Conservation (phyloP, 1,284 basidiomycete species). For the Ganoderma boninense region DNA sequence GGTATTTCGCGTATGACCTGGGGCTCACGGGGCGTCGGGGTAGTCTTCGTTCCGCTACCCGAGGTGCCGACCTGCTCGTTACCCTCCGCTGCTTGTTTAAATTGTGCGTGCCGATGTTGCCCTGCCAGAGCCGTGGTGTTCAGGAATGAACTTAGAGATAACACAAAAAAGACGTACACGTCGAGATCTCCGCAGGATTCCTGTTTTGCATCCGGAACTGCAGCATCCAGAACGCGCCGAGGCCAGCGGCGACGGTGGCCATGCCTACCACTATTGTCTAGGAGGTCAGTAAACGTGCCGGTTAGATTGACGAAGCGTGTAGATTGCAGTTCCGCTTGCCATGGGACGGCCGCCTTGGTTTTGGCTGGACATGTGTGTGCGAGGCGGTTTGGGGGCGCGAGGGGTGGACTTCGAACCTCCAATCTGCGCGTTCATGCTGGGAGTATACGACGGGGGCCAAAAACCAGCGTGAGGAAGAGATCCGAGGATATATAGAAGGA, state of each 20-base stretch:
- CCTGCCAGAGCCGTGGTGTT: conserved; percentile 12
- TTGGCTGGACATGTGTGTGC: conserved; percentile 5
- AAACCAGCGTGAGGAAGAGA: not conserved
- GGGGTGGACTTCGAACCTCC: not conserved
- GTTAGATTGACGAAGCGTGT: not conserved
- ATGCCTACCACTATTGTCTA: conserved; percentile 33
- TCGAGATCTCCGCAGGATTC: conserved; percentile 30
- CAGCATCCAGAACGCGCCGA: conserved; percentile 29
- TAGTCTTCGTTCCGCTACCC: conserved; percentile 9
- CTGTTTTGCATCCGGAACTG: conserved; percentile 31
- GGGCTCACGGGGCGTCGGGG: conserved; percentile 12
- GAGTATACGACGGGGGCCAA: not conserved
- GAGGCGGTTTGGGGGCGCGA: conserved; percentile 11
- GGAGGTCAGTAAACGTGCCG: not conserved
- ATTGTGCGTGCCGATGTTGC: conserved; percentile 35
- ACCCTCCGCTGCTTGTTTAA: conserved; percentile 23
- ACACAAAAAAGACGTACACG: conserved; percentile 23
- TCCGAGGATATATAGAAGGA: not conserved
- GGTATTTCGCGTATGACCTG: conserved; percentile 10
- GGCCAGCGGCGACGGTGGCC: conserved; percentile 28
- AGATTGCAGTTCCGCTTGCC: not conserved
- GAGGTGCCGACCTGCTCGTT: conserved; percentile 25
- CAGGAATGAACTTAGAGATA: not conserved
- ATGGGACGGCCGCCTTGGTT: conserved; percentile 25
- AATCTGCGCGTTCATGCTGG: not conserved